Percentiles rank a stretch among this genome's conserved stretches.
Evolutionary conservation across 1,284 basidiomycete genomes (phyloP).

Genomic region (Thecaphora thlaspeos): DNA sequence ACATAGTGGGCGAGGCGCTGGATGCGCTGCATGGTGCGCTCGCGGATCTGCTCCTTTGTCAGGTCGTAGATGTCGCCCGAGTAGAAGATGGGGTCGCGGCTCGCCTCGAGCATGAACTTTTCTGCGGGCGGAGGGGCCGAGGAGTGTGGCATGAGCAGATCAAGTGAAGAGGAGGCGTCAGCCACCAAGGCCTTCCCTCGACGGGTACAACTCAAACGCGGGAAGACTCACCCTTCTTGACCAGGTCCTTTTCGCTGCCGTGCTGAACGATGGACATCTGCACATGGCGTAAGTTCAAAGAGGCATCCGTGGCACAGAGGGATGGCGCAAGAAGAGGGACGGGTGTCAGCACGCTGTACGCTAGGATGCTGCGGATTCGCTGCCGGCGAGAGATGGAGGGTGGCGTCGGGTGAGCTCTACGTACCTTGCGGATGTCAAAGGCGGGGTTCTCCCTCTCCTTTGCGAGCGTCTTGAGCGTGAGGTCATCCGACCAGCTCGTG

Average conservation of each 20-base stretch:
- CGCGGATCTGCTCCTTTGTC: constrained; percentile 62
- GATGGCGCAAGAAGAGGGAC: too few species aligned
- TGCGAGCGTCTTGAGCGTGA: constrained; percentile 58
- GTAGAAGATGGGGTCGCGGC: constrained; percentile 63
- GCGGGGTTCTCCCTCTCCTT: constrained; percentile 61
- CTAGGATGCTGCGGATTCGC: too few species aligned
- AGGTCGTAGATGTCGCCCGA: constrained; percentile 64
- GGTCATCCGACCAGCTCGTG: constrained; percentile 34
- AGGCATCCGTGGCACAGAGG: too few species aligned
- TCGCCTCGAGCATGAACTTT: constrained; percentile 61
- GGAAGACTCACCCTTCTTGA: constrained; percentile 53
- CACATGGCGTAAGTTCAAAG: neutral
- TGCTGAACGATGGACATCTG: constrained; percentile 59
- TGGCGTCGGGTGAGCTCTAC: too few species aligned
- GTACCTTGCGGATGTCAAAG: constrained; percentile 61
- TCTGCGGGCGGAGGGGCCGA: neutral
- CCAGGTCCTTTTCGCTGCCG: constrained; percentile 54
- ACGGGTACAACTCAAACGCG: too few species aligned
- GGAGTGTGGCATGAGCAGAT: too few species aligned
- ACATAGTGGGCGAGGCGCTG: constrained; percentile 53
- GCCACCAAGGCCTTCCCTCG: too few species aligned
- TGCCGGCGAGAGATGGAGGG: too few species aligned
- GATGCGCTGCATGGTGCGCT: constrained; percentile 49
- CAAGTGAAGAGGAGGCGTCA: too few species aligned
- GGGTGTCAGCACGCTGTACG: too few species aligned